Evolutionary conservation across 2,329 filamentous ascomycete species (phyloP), one percentile per base, ranked within the genome.

Genomic region (Fusarium proliferatum): DNA sequence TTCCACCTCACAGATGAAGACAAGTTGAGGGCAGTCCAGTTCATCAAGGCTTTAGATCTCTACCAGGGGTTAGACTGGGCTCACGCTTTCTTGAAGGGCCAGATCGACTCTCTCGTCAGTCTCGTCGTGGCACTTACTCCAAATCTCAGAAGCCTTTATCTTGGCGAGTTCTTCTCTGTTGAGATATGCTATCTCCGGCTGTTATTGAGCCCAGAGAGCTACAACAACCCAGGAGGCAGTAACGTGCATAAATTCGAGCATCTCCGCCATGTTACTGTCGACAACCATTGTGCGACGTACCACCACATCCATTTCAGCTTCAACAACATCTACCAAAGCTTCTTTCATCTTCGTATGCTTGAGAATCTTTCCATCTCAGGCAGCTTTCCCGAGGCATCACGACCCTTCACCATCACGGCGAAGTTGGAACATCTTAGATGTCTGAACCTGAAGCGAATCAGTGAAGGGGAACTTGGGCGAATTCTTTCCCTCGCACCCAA

Each of bases 151-250:
- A 36, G 5, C 2, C 19, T 67, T 2, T 58, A 17, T 16, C 46
- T 66, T 1, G 65, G 52, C 3, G 17, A 11, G 1, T 30, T 48
- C 9, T 60, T 59, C 6, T 23, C 45, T 6, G 19, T 38, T 16
- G 45, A 67, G 4, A 23, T 45, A 6, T 9, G 2, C 12, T 48
- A n/a, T 1, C 28, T 65, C 15, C 41, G 21, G 21, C 1, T 33
- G 9, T 5, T 67, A 10, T 9, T 67, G 3, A 2, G 1, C 9
- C 43, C 43, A 0, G 43, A 6, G 34, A 42, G 8, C 13, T 30
- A 16, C 26, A 15, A 5, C 3, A 6, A 1, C 33, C 16, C 6
- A 13, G n/a, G 1, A 3, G n/a, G 21, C 6, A 23, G 19, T 1
- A 34, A 21, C 3, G 19, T 67, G 6, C 64, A 61, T 0, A 23